Base-by-base conservation (phyloP, 352 stramenopile genomes). In the Phytophthora sp. region DNA sequence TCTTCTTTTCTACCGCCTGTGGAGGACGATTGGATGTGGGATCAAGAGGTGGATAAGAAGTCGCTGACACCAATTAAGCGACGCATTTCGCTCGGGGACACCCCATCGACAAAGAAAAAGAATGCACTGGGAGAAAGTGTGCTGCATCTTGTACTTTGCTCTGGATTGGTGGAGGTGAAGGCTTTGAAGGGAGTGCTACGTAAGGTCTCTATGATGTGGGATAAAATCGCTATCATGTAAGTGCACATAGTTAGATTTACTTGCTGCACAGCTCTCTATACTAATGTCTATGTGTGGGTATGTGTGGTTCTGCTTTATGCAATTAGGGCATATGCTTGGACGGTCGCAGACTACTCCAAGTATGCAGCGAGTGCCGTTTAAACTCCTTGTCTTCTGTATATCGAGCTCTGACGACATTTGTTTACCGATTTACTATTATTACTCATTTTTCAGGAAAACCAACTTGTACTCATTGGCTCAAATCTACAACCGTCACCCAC, bases 401-500 rank as follows among this genome's bases (percentile, higher is more conserved):
- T n/a, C n/a, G n/a, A n/a, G n/a, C n/a, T 33, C 29, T 33, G 29
- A 9, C 29, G 7, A n/a, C 23, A n/a, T 18, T 15, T 60, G 30
- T 16, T 24, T 31, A 4, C 23, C 26, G 30, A 63, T 7, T 35
- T 73, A 51, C 59, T 20, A 7, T 13, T 65, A 12, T 45, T 63
- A n/a, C 21, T 50, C 18, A 51, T 38, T 50, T 61, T 47, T 71
- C 49, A 91, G 83, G 39, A 82, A 80, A 77, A 23, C 44, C 0
- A 63, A 80, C 18, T 35, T 83, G 3, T 66, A 65, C 45, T 70
- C 70, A 20, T 87, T 82, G 62, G 41, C 23, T 2, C 55, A 84
- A 45, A 26, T 94, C 20, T 93, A 91, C 52, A 50, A 39, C 23
- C 41, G 59, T 7, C 82, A 89, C 50, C 88, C 88, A 35, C 70